Percentiles rank a stretch among this genome's conserved stretches.
phyloP scores from a whole-genome alignment of 768 basidiomycete genomes.

The Piloderma croceum region DNA sequence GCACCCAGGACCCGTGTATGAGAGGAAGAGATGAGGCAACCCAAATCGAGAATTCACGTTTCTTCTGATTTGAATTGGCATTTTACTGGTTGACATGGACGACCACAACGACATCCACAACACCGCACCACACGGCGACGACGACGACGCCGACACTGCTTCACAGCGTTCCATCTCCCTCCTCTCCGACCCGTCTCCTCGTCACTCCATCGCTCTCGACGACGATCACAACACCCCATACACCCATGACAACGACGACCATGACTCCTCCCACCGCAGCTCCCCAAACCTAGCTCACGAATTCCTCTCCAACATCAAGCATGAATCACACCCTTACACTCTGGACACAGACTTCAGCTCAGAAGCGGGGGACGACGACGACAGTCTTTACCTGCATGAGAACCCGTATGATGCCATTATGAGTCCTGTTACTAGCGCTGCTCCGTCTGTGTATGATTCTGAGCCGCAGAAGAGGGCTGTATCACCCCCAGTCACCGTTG shows the following conservation, averaged over 20 bases:
- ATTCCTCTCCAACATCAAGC: constrained; percentile 31
- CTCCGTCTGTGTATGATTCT: constrained; percentile 44
- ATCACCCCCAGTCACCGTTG: constrained; percentile 24
- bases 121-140: constrained; percentile 34
- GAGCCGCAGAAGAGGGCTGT: constrained; percentile 30
- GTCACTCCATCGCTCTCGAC: constrained; percentile 25
- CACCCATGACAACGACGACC: constrained; percentile 4
- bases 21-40: too few relatives aligned
- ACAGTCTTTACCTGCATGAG: constrained; percentile 43
- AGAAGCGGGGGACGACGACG: constrained; percentile 48
- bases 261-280: background rate
- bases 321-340: constrained; percentile 41
- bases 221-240: constrained; percentile 14
- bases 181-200: constrained; percentile 54
- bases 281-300: constrained; percentile 17
- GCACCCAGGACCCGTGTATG: too few relatives aligned
- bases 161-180: constrained; percentile 76
- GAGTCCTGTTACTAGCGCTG: constrained; percentile 48
- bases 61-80: background rate
- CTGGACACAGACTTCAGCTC: constrained; percentile 51
- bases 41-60: too few relatives aligned
- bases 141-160: constrained; percentile 68
- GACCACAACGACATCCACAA: constrained; percentile 8
- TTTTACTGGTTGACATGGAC: constrained; percentile 1
- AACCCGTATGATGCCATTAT: constrained; percentile 34